A percentile compares a stretch with the other conserved stretches of the same genome.
Evolutionary conservation across 306 rosid genomes (phyloP).

Genomic region (Elaeagnus macrophylla): DNA sequence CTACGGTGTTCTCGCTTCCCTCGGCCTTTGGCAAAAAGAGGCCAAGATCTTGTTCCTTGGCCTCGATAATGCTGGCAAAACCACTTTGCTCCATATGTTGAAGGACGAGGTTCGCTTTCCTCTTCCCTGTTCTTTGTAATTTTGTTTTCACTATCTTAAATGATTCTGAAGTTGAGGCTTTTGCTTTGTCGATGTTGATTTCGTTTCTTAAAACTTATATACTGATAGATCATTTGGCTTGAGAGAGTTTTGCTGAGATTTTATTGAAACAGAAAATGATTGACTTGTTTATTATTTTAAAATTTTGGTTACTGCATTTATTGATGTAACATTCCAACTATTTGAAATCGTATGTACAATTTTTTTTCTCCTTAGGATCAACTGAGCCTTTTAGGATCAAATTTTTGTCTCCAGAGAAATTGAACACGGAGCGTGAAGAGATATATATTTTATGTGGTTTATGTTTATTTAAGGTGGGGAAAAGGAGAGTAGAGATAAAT

Average conservation of each 20-base stretch:
- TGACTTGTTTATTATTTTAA: not conserved
- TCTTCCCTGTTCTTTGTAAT: not conserved
- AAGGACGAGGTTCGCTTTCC: constrained; percentile 73
- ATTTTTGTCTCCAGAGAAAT: too few relatives aligned
- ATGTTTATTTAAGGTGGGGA: too few relatives aligned
- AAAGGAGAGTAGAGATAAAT: too few relatives aligned
- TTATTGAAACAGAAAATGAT: not conserved
- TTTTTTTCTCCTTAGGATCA: too few relatives aligned
- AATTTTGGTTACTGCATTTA: too few relatives aligned
- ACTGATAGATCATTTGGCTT: not conserved
- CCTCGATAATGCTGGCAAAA: constrained; percentile 92
- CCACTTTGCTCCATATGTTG: constrained; percentile 95
- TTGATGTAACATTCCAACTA: too few relatives aligned
- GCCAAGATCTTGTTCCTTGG: constrained; percentile 93
- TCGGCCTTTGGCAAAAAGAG: constrained; percentile 94
- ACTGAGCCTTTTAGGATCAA: too few relatives aligned
- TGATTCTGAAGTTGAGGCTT: too few relatives aligned
- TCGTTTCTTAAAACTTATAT: not conserved
- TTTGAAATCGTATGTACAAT: too few relatives aligned
- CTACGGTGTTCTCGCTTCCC: constrained; percentile 81
- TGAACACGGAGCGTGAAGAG: too few relatives aligned
- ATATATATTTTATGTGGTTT: too few relatives aligned
- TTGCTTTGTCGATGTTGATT: not conserved
- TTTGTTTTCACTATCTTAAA: too few relatives aligned
- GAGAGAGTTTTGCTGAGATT: not conserved